phyloP scores from a whole-genome alignment of 192 early-diverging fungal genomes.

The Coemansia sp. region DNA sequence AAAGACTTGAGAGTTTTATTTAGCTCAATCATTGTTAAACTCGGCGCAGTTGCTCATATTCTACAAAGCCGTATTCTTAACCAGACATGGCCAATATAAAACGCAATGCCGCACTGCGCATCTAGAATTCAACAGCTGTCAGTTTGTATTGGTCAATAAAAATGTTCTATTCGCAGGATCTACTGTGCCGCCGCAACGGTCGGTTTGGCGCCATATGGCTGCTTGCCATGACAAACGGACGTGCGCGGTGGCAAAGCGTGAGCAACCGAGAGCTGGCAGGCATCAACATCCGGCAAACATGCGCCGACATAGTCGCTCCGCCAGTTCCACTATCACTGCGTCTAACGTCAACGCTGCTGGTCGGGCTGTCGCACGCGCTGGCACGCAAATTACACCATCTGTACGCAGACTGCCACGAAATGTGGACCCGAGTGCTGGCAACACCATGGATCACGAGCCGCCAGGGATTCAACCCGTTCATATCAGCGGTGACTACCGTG shows the following conservation, averaged over 20 bases:
- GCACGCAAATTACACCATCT: constrained; percentile 21
- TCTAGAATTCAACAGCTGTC: no score
- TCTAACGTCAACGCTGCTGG: constrained; percentile 29
- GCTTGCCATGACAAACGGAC: constrained; percentile 18
- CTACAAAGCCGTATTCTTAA: neutral
- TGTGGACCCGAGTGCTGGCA: constrained; percentile 24
- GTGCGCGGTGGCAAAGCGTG: constrained; percentile 17
- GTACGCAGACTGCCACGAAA: constrained; percentile 21
- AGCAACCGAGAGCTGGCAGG: constrained; percentile 21
- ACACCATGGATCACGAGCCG: constrained; percentile 31
- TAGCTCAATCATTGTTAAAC: no score
- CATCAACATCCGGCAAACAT: constrained; percentile 34
- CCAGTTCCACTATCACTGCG: constrained; percentile 32
- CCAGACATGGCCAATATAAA: neutral
- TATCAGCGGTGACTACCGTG: constrained; percentile 20
- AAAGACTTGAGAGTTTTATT: no score
- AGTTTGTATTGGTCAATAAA: no score
- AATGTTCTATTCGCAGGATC: constrained; percentile 51
- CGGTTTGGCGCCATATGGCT: constrained; percentile 43
- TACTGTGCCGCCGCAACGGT: constrained; percentile 30
- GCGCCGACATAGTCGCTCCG: constrained; percentile 25
- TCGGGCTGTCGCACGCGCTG: constrained; percentile 27
- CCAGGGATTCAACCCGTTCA: constrained; percentile 24
- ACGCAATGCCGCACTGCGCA: neutral
- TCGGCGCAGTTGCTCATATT: no score